Evolutionary conservation across 768 basidiomycete genomes (phyloP), one percentile per base, ranked within the genome.

Genomic region (Macrocybe gigantea): DNA sequence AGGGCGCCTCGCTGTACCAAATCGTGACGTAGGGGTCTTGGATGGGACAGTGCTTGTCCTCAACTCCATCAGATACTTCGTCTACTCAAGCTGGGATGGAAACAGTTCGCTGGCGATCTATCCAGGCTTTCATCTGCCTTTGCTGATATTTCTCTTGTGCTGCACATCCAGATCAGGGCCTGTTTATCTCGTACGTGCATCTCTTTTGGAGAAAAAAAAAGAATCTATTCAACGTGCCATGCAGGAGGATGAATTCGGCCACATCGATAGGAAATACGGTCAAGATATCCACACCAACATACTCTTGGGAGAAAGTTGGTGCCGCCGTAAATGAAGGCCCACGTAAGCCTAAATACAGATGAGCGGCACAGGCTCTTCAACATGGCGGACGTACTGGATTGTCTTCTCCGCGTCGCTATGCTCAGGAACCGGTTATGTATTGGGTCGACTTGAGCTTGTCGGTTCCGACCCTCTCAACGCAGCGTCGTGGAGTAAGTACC

Each of bases 11-110:
- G 54, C 43, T 5, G 63, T 65, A 13, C 65, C 64, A 3, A 61
- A 62, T 44, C 53, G 65, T 7, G 66, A 69, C 45, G 65, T 65
- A 5, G 65, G 64, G 67, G 58, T 61, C 10, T 67, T 69, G 39
- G 66, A 69, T 43, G 61, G 58, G 6, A 68, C 64, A 6, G 53
- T 67, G 1, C 49, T 66, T 12, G 48, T 64, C 12, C 13, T 59
- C 11, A 56, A 57, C 8, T 34, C 53, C 1, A 58, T 51, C 7
- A 47, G 51, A 5, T 69, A 69, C 38, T 49, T 67, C 7, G 64
- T 68, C 1, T 66, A 65, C 43, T 66, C 64, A 3, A 61, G 59
- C 36, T 67, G 60, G 60, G 64, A 67, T 48, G 64, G 65, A 7
- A 52, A 49, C 30, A 51, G 63, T 66, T 38, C 45, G 62, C 22